Base-by-base conservation (phyloP, 305 asterid species). In the Fraxinus platypoda region DNA sequence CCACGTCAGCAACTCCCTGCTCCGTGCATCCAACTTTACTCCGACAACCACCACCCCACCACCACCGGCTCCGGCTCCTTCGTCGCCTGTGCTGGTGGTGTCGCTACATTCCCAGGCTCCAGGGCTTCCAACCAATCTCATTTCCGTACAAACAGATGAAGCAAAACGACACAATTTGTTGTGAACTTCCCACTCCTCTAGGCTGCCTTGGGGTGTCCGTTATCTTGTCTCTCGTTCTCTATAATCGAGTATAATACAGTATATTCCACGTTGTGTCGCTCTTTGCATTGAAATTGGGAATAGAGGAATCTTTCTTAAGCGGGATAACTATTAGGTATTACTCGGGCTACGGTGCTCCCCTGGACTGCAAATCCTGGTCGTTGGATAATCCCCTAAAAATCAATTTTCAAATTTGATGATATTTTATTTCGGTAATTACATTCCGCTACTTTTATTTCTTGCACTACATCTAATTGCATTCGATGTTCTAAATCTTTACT, bases 1-100 rank as follows among this genome's bases (percentile, higher is more conserved):
- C 97, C 98, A 95, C 31, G 97, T 95, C 75, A 95, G 90, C 87
- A 66, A 70, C 92, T 94, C 97, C 70, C 84, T 93, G 80, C 97
- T 92, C 79, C 89, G 88, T 0, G 91, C 81, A 84, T 95, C 97
- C 74, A 92, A 83, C 89, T 87, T 91, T 84, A 95, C 97, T 79
- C 94, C 97, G 31, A 95, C 98, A 76, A 94, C 94, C 85, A 93
- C 97, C 86, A 90, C 91, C 66, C 91, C 90, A 35, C 83, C 85
- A 2, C 84, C 68, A 21, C 85, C 82, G 37, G 79, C 77, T 3
- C 85, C 82, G 37, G 79, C 77, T 3, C 70, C 86, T 33, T 62
- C 87, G 9, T 73, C 84, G 59, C 43, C 72, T 31, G 80, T 54
- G 8, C 75, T 54, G 78, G 68, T 88, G 75, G 84, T 80, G 66